Evolutionary conservation across 768 basidiomycete genomes (phyloP), one percentile per base, ranked within the genome.

Genomic region (Coprinellus aureogranulatus): DNA sequence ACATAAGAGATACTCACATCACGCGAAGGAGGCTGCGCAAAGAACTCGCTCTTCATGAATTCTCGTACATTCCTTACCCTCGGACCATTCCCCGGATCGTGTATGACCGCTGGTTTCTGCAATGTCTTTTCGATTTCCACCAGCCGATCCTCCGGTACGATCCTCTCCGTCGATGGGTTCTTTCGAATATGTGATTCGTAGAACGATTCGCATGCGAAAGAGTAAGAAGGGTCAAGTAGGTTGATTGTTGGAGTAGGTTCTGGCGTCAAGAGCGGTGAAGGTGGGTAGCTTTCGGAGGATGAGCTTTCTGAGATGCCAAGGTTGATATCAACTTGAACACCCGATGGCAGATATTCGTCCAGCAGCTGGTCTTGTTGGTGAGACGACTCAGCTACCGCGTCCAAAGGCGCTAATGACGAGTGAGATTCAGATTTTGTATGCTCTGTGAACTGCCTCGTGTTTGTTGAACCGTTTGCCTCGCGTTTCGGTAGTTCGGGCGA

Each of bases 1-100:
- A 18, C 37, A 18, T 26, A 11, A 31, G 2, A 3, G 49, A 39
- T 18, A 64, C 72, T 62, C 61, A 77, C 77, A 42, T 86, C 80
- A 46, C 81, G 62, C 1, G 87, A 81, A 0, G 86, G 82, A 11
- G 83, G 82, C 41, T 86, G 81, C 6, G 89, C 84, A 67, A 90
- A 89, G 60, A 77, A 84, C 20, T 75, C 75, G n/a, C 83, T 82
- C 3, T 73, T 60, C 39, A 93, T 69, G 68, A 93, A 93, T 12
- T 80, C 77, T n/a, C 72, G 74, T n/a, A 81, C 71, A 65, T 89
- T 79, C 11, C 83, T 78, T 10, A 93, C 88, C 42, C 89, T 86
- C 9, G 88, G 87, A 0, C 91, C 90, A 59, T 86, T 88, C 30
- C 90, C 90, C 0, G 88, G 88, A 67, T 92, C 87, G 59, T 88